Conservation (phyloP, 768 basidiomycete species). For the Kwoniella sp. region DNA sequence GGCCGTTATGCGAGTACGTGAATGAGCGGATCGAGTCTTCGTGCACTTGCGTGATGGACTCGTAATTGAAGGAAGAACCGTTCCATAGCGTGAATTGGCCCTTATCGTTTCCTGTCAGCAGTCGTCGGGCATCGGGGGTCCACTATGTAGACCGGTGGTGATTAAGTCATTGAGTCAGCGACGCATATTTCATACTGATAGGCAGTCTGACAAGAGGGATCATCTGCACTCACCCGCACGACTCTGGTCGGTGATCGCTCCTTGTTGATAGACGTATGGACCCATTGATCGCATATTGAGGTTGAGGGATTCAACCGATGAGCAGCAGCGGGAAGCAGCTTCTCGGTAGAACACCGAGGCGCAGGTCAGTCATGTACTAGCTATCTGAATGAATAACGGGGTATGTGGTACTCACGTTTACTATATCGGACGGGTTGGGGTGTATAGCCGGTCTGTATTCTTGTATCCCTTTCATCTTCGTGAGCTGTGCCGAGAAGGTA, state of each 20-base stretch:
- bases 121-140: constrained; percentile 92
- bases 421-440: constrained; percentile 76
- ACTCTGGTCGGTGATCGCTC: constrained; percentile 96
- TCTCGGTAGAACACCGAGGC: constrained; percentile 11
- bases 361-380: background rate
- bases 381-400: background rate
- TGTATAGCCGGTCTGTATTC: constrained; percentile 64
- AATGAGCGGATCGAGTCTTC: constrained; percentile 90
- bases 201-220: background rate
- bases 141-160: constrained; percentile 64
- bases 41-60: constrained; percentile 93
- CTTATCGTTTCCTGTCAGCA: constrained; percentile 91
- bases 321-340: constrained; percentile 93
- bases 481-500: constrained; percentile 3
- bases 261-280: constrained; percentile 98
- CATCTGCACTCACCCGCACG: constrained; percentile 71
- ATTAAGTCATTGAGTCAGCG: background rate
- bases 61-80: constrained; percentile 98
- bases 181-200: background rate
- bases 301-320: constrained; percentile 89
- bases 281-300: constrained; percentile 93
- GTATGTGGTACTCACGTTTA: constrained; percentile 67
- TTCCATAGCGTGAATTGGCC: constrained; percentile 99
- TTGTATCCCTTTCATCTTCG: constrained; percentile 58
- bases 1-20: constrained; percentile 87